Evolutionary conservation across 257 asterid species (phyloP), one percentile per base, ranked within the genome.

Genomic region (Plantago major): DNA sequence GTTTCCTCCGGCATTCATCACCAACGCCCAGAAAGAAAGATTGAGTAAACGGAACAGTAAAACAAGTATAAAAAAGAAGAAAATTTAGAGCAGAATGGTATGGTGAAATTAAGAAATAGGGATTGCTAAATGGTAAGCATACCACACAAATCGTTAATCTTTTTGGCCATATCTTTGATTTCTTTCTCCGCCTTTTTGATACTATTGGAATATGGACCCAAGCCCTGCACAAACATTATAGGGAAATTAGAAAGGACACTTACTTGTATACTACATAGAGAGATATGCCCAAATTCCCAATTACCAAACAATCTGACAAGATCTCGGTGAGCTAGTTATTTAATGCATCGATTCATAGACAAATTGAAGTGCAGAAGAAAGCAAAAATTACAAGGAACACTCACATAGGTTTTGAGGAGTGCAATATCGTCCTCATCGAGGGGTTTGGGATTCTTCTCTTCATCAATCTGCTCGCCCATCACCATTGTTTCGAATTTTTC

Each of bases 61-160:
- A n/a, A n/a, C n/a, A n/a, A n/a, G n/a, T n/a, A n/a, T n/a, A n/a
- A n/a, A n/a, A n/a, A n/a, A n/a, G 26, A 22, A 22, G 26, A 22
- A 22, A 1, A 22, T 22, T 22, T 22, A 22, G 26, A 22, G 26
- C 26, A 22, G 2, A 22, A 22, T 22, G 26, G 26, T 22, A 22
- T 22, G 26, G 26, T 22, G 26, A 22, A 22, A 22, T 22, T 1
- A 33, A 33, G 40, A 33, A 58, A 33, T 7, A 3, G 38, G 57
- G 71, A 45, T 44, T 59, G 44, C n/a, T n/a, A n/a, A n/a, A n/a
- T n/a, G n/a, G 50, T 57, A 45, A 15, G 38, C 79, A 55, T 82
- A 90, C 97, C 97, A 37, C 97, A 87, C 60, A 90, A 68, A 71
- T 90, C 97, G 60, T 87, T 90, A 51, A 90, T 90, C 83, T 87